Conservation (phyloP, 768 basidiomycete genomes). For the Chalciporus chontae region DNA sequence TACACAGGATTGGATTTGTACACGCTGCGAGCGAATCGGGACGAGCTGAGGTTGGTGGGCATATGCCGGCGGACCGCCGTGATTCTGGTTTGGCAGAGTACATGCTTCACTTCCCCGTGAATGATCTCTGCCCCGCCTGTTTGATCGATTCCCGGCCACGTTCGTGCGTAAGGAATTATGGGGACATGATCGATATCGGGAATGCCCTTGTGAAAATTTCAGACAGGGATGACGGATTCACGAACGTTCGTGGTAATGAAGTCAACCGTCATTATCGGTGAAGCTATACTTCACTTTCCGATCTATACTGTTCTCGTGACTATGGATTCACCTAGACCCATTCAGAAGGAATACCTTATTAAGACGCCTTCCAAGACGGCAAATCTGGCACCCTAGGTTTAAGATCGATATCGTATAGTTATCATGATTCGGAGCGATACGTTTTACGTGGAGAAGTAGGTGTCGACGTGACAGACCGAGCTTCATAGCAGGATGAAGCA, state of each 20-base stretch:
- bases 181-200: conserved; percentile 1
- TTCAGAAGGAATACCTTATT: conserved; percentile 12
- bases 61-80: background rate
- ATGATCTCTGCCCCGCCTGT: background rate
- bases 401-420: conserved; percentile 4
- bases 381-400: conserved; percentile 10
- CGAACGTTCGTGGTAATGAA: conserved; percentile 10
- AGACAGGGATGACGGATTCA: background rate
- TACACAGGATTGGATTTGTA: conserved; percentile 11
- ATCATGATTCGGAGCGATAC: background rate
- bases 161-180: background rate
- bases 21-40: conserved; percentile 13
- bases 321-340: conserved; percentile 6
- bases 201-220: background rate
- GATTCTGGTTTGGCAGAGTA: conserved; percentile 5
- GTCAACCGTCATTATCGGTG: background rate
- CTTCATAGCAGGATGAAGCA: background rate
- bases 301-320: conserved; percentile 5
- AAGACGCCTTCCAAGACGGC: conserved; percentile 11
- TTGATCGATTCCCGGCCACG: background rate
- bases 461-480: conserved; percentile 8
- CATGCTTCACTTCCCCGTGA: background rate
- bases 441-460: conserved; percentile 24
- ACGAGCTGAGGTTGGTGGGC: background rate
- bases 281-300: conserved; percentile 9